These are phyloP conservation scores for Hsuehochloa calcarea DNA, from an alignment of 176 grass and related monocot genomes.

Conservation along the genomic window DNA sequence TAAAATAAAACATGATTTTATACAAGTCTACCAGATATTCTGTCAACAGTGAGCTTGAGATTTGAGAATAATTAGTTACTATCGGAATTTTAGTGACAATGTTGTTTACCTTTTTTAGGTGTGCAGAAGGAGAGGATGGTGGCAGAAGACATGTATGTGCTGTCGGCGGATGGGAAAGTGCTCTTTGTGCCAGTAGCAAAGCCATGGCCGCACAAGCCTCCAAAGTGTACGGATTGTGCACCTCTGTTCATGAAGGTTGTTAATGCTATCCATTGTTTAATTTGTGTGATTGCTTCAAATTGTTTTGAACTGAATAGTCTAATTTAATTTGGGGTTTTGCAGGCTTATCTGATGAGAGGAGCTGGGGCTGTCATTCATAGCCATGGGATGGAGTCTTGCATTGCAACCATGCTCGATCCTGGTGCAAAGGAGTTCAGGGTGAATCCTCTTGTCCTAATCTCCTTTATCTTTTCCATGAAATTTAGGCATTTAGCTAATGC, in stretches of 20 bases:
- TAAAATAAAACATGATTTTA: background rate
- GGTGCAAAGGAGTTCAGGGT: constrained; percentile 89
- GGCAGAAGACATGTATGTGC: constrained; percentile 82
- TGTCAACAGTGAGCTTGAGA: background rate
- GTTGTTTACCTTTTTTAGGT: constrained; percentile 37
- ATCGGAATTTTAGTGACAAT: background rate
- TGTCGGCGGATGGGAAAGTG: constrained; percentile 61
- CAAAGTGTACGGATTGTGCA: constrained; percentile 92
- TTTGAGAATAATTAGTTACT: background rate
- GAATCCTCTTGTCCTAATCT: constrained; percentile 22
- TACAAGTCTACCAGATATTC: background rate
- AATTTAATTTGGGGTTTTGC: constrained; percentile 18
- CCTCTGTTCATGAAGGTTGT: constrained; percentile 96
- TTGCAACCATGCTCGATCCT: constrained; percentile 85
- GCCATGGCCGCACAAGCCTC: constrained; percentile 75
- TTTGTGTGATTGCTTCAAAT: background rate
- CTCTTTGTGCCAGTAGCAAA: constrained; percentile 55
- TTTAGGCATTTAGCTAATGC: constrained; percentile 10
- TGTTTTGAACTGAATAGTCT: constrained; percentile 1
- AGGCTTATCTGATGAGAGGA: constrained; percentile 89
- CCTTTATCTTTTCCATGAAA: background rate
- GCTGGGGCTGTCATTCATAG: constrained; percentile 99
- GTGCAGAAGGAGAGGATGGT: constrained; percentile 98
- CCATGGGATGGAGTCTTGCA: constrained; percentile 94
- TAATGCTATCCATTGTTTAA: background rate